Base-by-base conservation (phyloP, 345 rosid species). In the Rubroshorea leprosula region DNA sequence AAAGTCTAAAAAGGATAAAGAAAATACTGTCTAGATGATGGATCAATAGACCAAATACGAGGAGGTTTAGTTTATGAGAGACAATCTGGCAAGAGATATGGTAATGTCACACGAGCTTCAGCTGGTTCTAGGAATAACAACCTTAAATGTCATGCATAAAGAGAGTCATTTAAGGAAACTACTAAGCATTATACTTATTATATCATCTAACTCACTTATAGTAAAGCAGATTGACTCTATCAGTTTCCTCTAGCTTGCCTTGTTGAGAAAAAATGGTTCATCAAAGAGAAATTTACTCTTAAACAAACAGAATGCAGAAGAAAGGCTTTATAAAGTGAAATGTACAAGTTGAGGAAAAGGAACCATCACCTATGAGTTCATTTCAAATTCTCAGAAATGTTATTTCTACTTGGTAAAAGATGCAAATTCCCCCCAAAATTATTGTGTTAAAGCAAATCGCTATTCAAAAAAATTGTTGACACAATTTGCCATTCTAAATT, bases 121-220 rank as follows among this genome's bases (percentile, higher is more conserved):
- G 88, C 71, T 25, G 96, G 81, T 75, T 89, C 97, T 38, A 92
- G 91, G 70, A 86, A 92, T n/a, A 71, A 85, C 77, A 76, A 85
- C 90, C 99, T 92, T 76, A 59, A 62, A 63, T 15, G 18, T 61
- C 58, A 60, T 50, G 38, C 46, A 49, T n/a, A n/a, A n/a, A n/a
- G 52, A 44, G 31, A 54, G 23, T 20, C 16, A 52, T 57, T 49
- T 18, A 44, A 59, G 18, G 22, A 64, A 15, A 20, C 16, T 31
- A 31, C 9, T 9, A 25, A 58, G 15, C 29, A 9, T 4, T 46
- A n/a, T 14, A 44, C 47, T n/a, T n/a, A n/a, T n/a, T n/a, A n/a
- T n/a, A n/a, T n/a, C n/a, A n/a, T n/a, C n/a, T n/a, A n/a, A n/a
- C n/a, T 13, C n/a, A 2, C 2, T 7, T 14, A 14, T 44, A 44